Percentiles rank a stretch among this genome's conserved stretches.
phyloP scores from a whole-genome alignment of 2,329 filamentous ascomycete species.

The Cytospora mali region DNA sequence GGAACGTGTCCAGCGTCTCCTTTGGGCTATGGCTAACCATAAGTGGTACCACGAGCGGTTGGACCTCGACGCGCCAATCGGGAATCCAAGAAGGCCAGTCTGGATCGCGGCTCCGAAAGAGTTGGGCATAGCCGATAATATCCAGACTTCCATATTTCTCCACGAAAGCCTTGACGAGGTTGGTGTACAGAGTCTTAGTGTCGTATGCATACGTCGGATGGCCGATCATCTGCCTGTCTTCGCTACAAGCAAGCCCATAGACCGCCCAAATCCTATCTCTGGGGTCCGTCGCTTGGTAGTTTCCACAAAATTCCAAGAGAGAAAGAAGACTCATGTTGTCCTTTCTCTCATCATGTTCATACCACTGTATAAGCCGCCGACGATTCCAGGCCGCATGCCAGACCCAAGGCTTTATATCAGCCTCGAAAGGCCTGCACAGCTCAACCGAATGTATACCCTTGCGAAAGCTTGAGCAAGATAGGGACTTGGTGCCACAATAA shows the following conservation, averaged over 20 bases:
- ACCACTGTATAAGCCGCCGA: conserved; percentile 18
- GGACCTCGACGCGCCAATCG: conserved; percentile 15
- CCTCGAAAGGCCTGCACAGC: conserved; percentile 6
- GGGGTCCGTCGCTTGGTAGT: conserved; percentile 18
- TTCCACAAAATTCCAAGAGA: conserved; percentile 20
- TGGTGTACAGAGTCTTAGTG: conserved; percentile 10
- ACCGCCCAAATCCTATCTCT: conserved; percentile 22
- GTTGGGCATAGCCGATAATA: conserved; percentile 19
- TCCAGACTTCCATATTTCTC: conserved; percentile 12
- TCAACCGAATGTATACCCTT: conserved; percentile 12
- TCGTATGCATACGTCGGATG: conserved; percentile 18
- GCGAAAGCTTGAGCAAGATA: conserved; percentile 8
- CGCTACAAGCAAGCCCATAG: conserved; percentile 12
- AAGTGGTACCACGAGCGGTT: conserved; percentile 16
- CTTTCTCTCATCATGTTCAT: conserved; percentile 7
- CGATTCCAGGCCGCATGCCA: conserved; percentile 20
- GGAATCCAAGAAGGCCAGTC: conserved; percentile 23
- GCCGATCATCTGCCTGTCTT: conserved; percentile 19
- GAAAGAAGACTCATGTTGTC: conserved; percentile 18
- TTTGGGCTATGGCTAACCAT: conserved; percentile 24
- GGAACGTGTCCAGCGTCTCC: conserved; percentile 19
- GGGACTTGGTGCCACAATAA: conserved; percentile 14
- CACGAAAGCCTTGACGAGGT: conserved; percentile 16
- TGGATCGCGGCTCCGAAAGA: neutral
- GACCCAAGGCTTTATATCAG: neutral